Percentiles rank a stretch among this genome's conserved stretches.
These are phyloP conservation scores for Naematelia encephala DNA, from an alignment of 768 basidiomycete genomes.

Conservation along the genomic window DNA sequence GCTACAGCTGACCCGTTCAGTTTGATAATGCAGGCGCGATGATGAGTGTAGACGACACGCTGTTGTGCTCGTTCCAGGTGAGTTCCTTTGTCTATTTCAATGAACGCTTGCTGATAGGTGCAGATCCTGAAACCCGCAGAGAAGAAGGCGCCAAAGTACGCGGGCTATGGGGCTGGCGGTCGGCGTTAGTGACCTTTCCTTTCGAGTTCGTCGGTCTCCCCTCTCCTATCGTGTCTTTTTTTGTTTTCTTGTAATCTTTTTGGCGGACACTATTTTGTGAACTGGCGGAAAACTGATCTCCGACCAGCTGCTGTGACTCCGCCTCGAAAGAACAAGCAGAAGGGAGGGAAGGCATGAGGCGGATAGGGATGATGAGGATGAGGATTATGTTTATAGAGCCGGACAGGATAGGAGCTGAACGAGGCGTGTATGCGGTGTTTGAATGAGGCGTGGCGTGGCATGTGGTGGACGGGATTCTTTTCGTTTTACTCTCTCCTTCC, in stretches of 20 bases:
- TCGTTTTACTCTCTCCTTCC: neutral
- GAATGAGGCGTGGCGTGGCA: neutral
- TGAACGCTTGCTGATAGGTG: conserved; percentile 6
- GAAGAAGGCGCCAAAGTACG: conserved; percentile 78
- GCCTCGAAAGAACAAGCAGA: conserved; percentile 97
- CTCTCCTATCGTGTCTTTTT: conserved; percentile 1
- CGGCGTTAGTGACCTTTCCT: conserved; percentile 53
- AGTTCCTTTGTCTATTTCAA: conserved; percentile 22
- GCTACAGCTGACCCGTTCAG: conserved; percentile 53
- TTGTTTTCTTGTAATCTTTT: neutral
- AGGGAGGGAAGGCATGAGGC: conserved; percentile 63
- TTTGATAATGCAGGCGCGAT: conserved; percentile 99
- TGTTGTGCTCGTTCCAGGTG: conserved; percentile 97
- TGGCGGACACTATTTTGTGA: neutral
- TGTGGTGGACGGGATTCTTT: neutral
- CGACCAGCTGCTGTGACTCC: conserved; percentile 69
- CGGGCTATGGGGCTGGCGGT: conserved; percentile 45
- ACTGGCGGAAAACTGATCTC: conserved; percentile 17
- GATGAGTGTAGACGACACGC: conserved; percentile 99
- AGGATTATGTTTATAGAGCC: neutral
- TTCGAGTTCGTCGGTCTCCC: conserved; percentile 60
- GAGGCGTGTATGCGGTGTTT: neutral
- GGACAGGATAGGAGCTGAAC: neutral
- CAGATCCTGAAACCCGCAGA: conserved; percentile 98
- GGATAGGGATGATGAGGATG: neutral